These are phyloP conservation scores for Xylariaceae sp. DNA, from an alignment of 2,329 filamentous ascomycete species.

Conservation along the genomic window DNA sequence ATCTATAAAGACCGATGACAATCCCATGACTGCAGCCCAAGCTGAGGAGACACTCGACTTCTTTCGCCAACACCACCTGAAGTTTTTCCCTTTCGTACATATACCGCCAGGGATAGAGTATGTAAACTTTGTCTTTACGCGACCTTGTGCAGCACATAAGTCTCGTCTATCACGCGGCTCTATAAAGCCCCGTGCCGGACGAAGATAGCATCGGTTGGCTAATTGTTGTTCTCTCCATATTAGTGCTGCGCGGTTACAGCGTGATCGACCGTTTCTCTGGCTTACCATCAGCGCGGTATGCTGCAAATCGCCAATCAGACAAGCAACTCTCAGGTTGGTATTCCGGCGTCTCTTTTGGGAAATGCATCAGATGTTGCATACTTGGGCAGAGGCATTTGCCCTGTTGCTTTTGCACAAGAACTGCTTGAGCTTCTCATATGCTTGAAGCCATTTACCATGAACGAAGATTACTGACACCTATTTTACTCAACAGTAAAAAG, in stretches of 20 bases:
- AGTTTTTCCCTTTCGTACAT: slow-evolving; percentile 29
- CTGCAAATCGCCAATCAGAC: slow-evolving; percentile 37
- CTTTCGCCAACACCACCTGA: slow-evolving; percentile 25
- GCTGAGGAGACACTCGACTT: slow-evolving; percentile 25
- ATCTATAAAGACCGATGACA: slow-evolving; percentile 14
- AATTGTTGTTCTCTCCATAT: not conserved
- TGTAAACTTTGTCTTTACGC: not conserved
- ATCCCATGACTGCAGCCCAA: slow-evolving; percentile 19
- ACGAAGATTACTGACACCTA: not conserved
- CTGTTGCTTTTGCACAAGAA: not conserved
- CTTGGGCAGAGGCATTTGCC: not conserved
- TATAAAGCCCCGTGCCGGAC: not conserved
- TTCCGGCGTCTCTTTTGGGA: not conserved
- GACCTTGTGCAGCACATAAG: not conserved
- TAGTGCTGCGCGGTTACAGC: slow-evolving; percentile 24
- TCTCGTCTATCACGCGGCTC: not conserved
- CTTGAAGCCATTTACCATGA: not conserved
- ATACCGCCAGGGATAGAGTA: slow-evolving; percentile 22
- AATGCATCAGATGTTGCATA: not conserved
- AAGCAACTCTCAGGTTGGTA: slow-evolving; percentile 31
- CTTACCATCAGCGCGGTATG: slow-evolving; percentile 44
- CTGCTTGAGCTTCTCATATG: not conserved
- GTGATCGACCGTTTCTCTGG: slow-evolving; percentile 41
- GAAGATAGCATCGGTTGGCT: slow-evolving; percentile 1
- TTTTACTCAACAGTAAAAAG: slow-evolving; percentile 25